These are phyloP conservation scores for Chrysanthemum seticuspe DNA, from an alignment of 129 eudicot species.

Conservation along the genomic window DNA sequence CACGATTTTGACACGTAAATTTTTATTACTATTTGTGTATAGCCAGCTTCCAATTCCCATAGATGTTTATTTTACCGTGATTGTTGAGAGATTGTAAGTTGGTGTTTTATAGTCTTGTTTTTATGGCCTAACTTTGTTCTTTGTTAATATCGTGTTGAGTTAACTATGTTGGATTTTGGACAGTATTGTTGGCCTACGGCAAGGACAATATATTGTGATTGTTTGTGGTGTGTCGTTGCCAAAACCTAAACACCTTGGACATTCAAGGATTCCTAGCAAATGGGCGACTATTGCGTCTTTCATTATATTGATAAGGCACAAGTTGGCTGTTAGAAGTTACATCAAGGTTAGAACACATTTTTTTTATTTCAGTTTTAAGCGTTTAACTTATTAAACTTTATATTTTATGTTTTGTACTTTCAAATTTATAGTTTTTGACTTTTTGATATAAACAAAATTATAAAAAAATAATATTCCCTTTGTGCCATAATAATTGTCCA, in stretches of 20 bases:
- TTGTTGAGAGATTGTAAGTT: not conserved
- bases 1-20: slow-evolving; percentile 54
- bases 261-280: not conserved
- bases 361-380: too few relatives aligned
- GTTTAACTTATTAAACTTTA: too few relatives aligned
- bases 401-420: too few relatives aligned
- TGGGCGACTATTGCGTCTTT: not conserved
- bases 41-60: slow-evolving; percentile 63
- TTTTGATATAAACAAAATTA: too few relatives aligned
- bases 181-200: slow-evolving; percentile 14
- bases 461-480: too few relatives aligned
- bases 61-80: slow-evolving; percentile 8
- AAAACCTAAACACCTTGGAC: too few relatives aligned
- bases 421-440: too few relatives aligned
- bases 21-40: slow-evolving; percentile 52
- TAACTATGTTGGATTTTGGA: slow-evolving; percentile 28
- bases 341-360: too few relatives aligned
- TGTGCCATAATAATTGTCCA: too few relatives aligned
- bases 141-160: slow-evolving; percentile 35
- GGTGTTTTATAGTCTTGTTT: slow-evolving; percentile 23
- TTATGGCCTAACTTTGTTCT: slow-evolving; percentile 21
- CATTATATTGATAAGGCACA: too few relatives aligned
- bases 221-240: not conserved
- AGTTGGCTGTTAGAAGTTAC: too few relatives aligned
- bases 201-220: slow-evolving; percentile 16